Percentiles rank a stretch among this genome's conserved stretches.
These are phyloP conservation scores for Amylocarpus encephaloides DNA, from an alignment of 2,329 filamentous ascomycete species.

Conservation along the genomic window DNA sequence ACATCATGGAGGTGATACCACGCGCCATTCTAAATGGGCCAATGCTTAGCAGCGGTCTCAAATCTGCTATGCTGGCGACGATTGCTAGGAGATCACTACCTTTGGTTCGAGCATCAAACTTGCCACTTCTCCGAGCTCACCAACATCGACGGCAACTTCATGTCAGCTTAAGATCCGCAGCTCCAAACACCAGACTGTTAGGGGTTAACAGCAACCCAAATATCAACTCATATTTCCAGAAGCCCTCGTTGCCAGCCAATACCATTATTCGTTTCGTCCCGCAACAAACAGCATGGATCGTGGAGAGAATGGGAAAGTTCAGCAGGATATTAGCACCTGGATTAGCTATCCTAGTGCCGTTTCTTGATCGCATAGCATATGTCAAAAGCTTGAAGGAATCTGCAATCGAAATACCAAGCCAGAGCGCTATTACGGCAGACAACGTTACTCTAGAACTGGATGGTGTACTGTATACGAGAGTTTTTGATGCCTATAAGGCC, in stretches of 20 bases:
- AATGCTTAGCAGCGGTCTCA: constrained; percentile 18
- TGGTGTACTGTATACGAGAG: constrained; percentile 88
- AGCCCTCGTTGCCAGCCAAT: constrained; percentile 73
- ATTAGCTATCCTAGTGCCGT: constrained; percentile 78
- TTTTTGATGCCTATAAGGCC: constrained; percentile 97
- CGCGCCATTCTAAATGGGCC: constrained; percentile 20
- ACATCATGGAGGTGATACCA: constrained; percentile 20
- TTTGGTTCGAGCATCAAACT: constrained; percentile 17
- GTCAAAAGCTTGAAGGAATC: constrained; percentile 96
- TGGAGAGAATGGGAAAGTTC: constrained; percentile 99
- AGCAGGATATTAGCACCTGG: constrained; percentile 88
- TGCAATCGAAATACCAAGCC: constrained; percentile 93
- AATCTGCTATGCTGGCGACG: constrained; percentile 10
- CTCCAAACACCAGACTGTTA: constrained; percentile 26
- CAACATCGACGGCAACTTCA: constrained; percentile 26
- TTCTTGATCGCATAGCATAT: constrained; percentile 93
- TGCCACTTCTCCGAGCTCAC: constrained; percentile 15
- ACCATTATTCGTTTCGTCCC: constrained; percentile 94
- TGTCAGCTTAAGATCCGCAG: constrained; percentile 17
- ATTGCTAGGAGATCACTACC: constrained; percentile 15
- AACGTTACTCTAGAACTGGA: constrained; percentile 97
- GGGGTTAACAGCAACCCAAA: constrained; percentile 32
- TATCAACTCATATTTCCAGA: constrained; percentile 72
- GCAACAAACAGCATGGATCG: constrained; percentile 99
- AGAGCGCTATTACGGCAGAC: constrained; percentile 96